phyloP scores from a whole-genome alignment of 495 filamentous ascomycete genomes.

The Parmelia sp. region DNA sequence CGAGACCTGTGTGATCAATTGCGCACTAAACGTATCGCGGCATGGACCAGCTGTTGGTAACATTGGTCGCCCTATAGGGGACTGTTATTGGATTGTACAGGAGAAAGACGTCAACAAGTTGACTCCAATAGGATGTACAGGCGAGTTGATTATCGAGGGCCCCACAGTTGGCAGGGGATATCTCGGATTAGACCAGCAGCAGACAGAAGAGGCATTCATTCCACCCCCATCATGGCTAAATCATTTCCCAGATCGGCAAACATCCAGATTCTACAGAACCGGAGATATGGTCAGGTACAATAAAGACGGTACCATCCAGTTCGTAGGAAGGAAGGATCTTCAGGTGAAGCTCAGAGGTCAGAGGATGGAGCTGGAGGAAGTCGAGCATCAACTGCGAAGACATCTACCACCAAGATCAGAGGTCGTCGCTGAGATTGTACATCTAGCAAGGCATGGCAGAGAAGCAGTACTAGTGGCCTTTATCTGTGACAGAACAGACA shows the following conservation, averaged over 20 bases:
- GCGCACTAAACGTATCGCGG: not conserved
- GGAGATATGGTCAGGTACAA: constrained; percentile 44
- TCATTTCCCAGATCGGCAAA: not conserved
- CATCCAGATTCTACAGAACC: constrained; percentile 35
- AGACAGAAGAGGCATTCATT: constrained; percentile 31
- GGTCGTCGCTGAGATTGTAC: not conserved
- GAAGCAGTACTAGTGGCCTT: not conserved
- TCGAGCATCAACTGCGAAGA: constrained; percentile 36
- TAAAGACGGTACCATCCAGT: constrained; percentile 36
- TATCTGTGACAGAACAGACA: too few relatives aligned
- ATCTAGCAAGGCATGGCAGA: not conserved
- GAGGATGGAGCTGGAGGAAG: constrained; percentile 45
- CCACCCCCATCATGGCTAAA: constrained; percentile 16
- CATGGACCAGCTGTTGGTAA: constrained; percentile 15
- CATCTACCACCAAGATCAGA: not conserved
- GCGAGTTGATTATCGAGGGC: constrained; percentile 44
- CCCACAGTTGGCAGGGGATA: constrained; percentile 39
- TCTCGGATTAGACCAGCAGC: constrained; percentile 29
- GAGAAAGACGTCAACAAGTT: constrained; percentile 30
- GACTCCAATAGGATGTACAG: constrained; percentile 34
- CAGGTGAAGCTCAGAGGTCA: constrained; percentile 49
- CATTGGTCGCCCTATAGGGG: constrained; percentile 34
- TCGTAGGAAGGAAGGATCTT: constrained; percentile 43
- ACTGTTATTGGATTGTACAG: constrained; percentile 39
- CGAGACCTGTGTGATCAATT: not conserved